Base-by-base conservation (phyloP, 1,284 basidiomycete genomes). In the Naganishia liquefaciens region DNA sequence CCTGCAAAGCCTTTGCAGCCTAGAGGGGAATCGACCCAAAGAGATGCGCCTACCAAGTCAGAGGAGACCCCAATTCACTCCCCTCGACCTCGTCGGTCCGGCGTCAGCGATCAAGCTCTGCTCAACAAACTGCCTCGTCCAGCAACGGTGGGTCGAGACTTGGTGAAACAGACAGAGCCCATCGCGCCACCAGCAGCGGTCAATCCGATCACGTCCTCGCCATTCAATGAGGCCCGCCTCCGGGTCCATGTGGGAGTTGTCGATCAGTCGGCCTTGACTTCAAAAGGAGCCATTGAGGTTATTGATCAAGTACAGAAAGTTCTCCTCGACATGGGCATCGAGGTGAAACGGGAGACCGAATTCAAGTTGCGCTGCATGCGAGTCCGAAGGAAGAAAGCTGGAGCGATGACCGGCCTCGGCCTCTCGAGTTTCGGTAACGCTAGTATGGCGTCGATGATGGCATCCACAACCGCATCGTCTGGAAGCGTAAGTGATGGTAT, bases 211-310 rank as follows among this genome's bases (percentile, higher is more conserved):
- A 60, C 47, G 15, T 60, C 57, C 13, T 60, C 57, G 46, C 57
- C 57, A 13, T 60, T 60, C 57, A 60, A 60, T 27, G 57, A 60
- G 37, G 57, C 57, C 39, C 54, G 57, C 2, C 60, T 98, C 60
- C 86, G 91, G 17, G 85, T 90, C 47, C 95, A 98, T 74, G 88
- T 91, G 69, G 94, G 95, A 70, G 88, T 94, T 1, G 89, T 99
- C 30, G 95, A 98, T 77, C 89, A 91, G 74, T 88, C 88, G 25
- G 95, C 89, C 44, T 86, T 98, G 69, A 96, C 94, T 10, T 91
- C 88, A 7, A 84, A 87, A 21, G 82, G 87, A 17, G 94, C 95
- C 15, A 84, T 86, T 6, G 89, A 92, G 68, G 92, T 98, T 49
- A 91, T 99, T 82, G 84, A 83, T 66, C 89, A 93, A 74, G 85